These are phyloP conservation scores for Globisporangium megalacanthum DNA, from an alignment of 352 stramenopile species.

Conservation along the genomic window DNA sequence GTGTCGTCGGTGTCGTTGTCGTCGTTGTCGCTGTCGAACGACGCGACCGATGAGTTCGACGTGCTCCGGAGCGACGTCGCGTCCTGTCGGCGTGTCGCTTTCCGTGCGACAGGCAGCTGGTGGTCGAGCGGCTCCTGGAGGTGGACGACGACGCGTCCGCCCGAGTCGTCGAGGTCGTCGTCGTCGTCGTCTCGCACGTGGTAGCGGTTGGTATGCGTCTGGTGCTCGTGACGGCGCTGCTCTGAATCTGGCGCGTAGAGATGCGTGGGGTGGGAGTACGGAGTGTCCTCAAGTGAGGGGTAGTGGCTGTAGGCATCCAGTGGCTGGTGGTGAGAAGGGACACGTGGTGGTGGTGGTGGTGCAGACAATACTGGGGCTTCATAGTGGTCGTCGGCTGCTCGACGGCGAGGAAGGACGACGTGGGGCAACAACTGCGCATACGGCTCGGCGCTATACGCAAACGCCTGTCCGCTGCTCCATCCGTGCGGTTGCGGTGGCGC, in stretches of 20 bases:
- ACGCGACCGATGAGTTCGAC: conserved; percentile 3
- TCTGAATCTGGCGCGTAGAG: too few relatives aligned
- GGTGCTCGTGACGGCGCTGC: not conserved
- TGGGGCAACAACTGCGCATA: not conserved
- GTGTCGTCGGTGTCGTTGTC: not conserved
- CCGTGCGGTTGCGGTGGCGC: not conserved
- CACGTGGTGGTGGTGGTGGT: not conserved
- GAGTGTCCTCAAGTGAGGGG: not conserved
- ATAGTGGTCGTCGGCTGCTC: not conserved
- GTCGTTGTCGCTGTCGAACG: conserved; percentile 1
- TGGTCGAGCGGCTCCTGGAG: not conserved
- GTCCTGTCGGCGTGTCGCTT: not conserved
- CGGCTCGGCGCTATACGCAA: not conserved
- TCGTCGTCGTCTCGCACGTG: not conserved
- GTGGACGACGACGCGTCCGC: conserved; percentile 1
- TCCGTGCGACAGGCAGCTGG: not conserved
- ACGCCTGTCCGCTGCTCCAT: not conserved
- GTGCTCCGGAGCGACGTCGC: not conserved
- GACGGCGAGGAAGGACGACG: not conserved
- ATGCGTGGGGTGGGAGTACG: not conserved
- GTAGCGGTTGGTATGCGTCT: not conserved
- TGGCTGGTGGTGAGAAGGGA: not conserved
- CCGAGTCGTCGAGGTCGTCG: conserved; percentile 1
- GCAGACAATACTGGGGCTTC: too few relatives aligned
- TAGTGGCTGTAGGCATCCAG: not conserved